Conservation (phyloP, 768 basidiomycete genomes). For the Kwoniella europaea region DNA sequence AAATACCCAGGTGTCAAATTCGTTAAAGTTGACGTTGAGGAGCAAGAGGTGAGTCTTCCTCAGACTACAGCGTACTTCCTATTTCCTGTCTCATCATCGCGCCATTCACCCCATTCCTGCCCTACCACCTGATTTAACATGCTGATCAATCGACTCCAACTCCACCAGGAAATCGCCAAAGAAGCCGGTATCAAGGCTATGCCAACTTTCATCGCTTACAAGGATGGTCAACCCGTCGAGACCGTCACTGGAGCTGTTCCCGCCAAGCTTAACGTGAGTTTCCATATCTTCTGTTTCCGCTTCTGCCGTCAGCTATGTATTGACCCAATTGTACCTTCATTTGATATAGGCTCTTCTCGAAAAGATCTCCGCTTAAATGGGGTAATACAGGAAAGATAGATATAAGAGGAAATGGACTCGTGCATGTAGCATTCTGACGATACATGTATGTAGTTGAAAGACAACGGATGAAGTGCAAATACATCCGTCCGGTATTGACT, state of each 20-base stretch:
- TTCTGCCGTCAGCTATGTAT: neutral
- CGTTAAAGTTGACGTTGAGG: constrained; percentile 60
- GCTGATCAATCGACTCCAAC: neutral
- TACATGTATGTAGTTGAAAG: neutral
- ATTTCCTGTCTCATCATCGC: too few relatives aligned
- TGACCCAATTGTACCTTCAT: neutral
- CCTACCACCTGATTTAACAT: too few relatives aligned
- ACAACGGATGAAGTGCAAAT: too few relatives aligned
- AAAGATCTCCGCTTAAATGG: constrained; percentile 29
- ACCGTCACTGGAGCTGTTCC: constrained; percentile 57
- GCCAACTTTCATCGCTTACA: constrained; percentile 60
- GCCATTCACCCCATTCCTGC: too few relatives aligned
- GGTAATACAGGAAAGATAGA: neutral
- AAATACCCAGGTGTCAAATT: constrained; percentile 55
- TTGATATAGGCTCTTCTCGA: constrained; percentile 27
- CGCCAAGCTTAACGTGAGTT: constrained; percentile 53
- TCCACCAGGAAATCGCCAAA: constrained; percentile 52
- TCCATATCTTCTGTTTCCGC: neutral
- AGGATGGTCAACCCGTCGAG: constrained; percentile 56
- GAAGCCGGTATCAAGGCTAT: constrained; percentile 56
- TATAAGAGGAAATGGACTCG: neutral
- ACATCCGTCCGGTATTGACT: too few relatives aligned
- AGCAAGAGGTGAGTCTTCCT: constrained; percentile 47
- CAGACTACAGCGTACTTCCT: neutral
- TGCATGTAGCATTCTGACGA: neutral